These are phyloP conservation scores for Stromatinia cepivora DNA, from an alignment of 2,329 filamentous ascomycete species.

Conservation along the genomic window DNA sequence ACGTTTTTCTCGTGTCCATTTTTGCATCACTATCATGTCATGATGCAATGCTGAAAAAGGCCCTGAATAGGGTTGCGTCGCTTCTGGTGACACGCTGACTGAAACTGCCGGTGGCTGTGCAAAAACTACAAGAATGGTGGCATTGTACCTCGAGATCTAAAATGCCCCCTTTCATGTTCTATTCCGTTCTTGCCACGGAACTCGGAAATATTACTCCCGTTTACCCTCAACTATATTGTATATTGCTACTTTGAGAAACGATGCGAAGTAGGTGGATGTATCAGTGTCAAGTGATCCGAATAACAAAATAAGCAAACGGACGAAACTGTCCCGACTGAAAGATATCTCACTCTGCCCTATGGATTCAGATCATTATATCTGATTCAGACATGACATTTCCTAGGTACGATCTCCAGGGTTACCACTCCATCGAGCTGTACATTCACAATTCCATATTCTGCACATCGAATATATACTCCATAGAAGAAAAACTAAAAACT, in stretches of 20 bases:
- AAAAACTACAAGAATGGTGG: constrained; percentile 8
- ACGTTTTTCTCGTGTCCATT: constrained; percentile 31
- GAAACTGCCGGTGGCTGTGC: constrained; percentile 24
- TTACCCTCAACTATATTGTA: neutral
- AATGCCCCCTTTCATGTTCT: constrained; percentile 2
- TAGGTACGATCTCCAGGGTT: constrained; percentile 10
- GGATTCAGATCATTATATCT: neutral
- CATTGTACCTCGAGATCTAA: neutral
- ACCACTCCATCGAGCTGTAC: constrained; percentile 18
- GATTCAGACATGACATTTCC: neutral
- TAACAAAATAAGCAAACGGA: neutral
- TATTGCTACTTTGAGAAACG: neutral
- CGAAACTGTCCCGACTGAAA: constrained; percentile 4
- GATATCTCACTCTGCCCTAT: neutral
- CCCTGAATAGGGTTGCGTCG: constrained; percentile 13
- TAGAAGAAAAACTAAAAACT: neutral
- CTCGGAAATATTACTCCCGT: constrained; percentile 5
- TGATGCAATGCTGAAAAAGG: neutral
- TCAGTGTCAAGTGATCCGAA: constrained; percentile 16
- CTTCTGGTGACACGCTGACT: constrained; percentile 20
- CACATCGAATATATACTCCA: neutral
- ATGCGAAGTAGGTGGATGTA: constrained; percentile 12
- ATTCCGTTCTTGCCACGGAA: neutral
- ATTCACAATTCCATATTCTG: constrained; percentile 3
- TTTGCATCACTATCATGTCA: constrained; percentile 25